Evolutionary conservation across 2,329 filamentous ascomycete species (phyloP).

Genomic region (Colletotrichum lini): DNA sequence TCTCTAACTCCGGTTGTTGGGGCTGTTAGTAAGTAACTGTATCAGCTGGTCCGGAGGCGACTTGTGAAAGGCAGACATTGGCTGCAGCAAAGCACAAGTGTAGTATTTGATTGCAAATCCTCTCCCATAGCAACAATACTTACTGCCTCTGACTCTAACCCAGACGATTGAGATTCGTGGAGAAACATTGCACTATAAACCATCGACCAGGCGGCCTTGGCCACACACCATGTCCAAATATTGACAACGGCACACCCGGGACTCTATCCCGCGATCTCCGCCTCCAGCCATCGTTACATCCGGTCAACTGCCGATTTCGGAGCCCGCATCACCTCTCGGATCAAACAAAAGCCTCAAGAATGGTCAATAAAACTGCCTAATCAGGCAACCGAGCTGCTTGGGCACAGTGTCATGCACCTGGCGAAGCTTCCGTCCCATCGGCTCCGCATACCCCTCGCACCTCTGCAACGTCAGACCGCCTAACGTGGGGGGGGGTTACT

Average conservation of each 20-base stretch:
- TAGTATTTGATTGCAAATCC: neutral
- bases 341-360: neutral
- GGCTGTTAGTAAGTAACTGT: too few relatives aligned
- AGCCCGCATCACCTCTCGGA: neutral
- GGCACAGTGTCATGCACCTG: neutral
- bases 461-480: constrained; percentile 8
- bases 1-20: too few relatives aligned
- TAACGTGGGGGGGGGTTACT: neutral
- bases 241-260: neutral
- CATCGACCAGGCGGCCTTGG: neutral
- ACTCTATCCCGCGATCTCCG: too few relatives aligned
- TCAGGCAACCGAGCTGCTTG: neutral
- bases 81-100: too few relatives aligned
- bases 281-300: too few relatives aligned
- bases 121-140: neutral
- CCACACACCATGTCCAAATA: neutral
- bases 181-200: neutral
- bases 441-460: neutral
- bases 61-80: too few relatives aligned
- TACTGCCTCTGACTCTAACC: neutral
- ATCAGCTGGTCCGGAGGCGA: too few relatives aligned
- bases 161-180: neutral
- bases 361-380: constrained; percentile 9
- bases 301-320: neutral
- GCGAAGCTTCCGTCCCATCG: neutral